Evolutionary conservation across 73 alveolate genomes (phyloP), one percentile per base, ranked within the genome.

Genomic region (Paramecium octaurelia): DNA sequence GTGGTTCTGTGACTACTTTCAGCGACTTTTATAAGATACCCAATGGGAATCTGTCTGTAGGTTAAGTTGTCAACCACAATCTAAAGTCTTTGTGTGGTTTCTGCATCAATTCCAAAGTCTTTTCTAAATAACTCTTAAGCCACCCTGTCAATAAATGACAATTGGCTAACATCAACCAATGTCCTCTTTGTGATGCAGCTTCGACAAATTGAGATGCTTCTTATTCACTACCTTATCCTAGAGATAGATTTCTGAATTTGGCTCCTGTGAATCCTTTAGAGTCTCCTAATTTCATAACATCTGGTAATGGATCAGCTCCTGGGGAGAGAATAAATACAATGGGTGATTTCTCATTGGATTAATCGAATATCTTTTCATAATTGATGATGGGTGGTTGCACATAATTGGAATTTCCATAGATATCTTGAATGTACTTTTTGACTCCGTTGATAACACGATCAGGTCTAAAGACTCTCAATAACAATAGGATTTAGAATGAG

Each of bases 291-390:
- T 42, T 44, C 18, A 44, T 24, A 1, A 80, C 57, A 24, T 80
- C 91, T 21, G 46, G 43, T 46, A 34, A 31, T 48, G 99, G 99
- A 96, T 98, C 99, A 24, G 99, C 99, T 12, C 99, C 99, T 36
- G 99, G 99, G 5, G 99, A 95, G 10, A 98, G 94, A 70, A 98
- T 97, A 90, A 97, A 97, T 46, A 98, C 95, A 31, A 98, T 91
- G 0, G 99, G 99, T 2, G 98, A 94, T 80, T 95, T 93, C 77
- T 94, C 93, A 46, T 95, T 95, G 50, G 99, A 97, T 90, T 98
- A 99, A 93, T 98, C 99, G 84, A 93, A 99, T 68, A 99, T 98
- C 93, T 98, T 98, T 77, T 96, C 97, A 92, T 96, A 98, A 50
- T 95, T 95, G 58, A 95, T 85, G 29, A 97, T 96, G 18, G 98